Conservation (phyloP, 1,284 basidiomycete species). For the Rhodotorula sp. region DNA sequence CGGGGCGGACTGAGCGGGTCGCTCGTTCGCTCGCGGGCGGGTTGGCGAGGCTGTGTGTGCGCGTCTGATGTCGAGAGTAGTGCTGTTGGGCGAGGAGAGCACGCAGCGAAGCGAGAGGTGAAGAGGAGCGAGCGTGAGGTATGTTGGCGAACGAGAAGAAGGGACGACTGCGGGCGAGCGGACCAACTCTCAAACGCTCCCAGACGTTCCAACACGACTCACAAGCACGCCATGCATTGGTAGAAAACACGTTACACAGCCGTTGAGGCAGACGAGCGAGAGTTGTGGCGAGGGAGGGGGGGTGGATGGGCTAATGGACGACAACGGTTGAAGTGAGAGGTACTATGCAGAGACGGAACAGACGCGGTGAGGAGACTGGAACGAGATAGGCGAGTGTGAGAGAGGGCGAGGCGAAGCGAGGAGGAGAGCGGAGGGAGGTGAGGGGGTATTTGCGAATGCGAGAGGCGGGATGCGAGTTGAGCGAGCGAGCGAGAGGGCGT, state of each 20-base stretch:
- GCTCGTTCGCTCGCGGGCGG: too few species aligned
- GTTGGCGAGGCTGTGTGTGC: too few species aligned
- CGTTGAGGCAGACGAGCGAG: background rate
- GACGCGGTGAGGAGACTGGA: background rate
- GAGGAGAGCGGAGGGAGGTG: background rate
- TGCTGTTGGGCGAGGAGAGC: too few species aligned
- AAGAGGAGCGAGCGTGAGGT: too few species aligned
- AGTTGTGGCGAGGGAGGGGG: background rate
- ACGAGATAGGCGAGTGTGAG: background rate
- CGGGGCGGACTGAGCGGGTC: too few species aligned
- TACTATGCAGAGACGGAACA: background rate
- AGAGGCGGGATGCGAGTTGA: background rate
- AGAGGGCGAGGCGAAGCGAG: background rate
- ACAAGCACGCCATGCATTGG: background rate
- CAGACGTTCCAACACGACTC: background rate
- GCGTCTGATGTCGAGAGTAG: too few species aligned
- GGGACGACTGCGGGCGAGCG: too few species aligned
- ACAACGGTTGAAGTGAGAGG: too few species aligned
- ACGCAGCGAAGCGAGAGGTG: too few species aligned
- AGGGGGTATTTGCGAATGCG: slow-evolving; percentile 1
- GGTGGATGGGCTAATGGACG: background rate
- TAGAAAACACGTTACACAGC: background rate
- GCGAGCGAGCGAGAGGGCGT: background rate
- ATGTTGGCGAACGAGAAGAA: background rate
- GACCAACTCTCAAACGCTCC: too few species aligned